Conservation (phyloP, 2,329 filamentous ascomycete species). For the Hymenoscyphus repandus region DNA sequence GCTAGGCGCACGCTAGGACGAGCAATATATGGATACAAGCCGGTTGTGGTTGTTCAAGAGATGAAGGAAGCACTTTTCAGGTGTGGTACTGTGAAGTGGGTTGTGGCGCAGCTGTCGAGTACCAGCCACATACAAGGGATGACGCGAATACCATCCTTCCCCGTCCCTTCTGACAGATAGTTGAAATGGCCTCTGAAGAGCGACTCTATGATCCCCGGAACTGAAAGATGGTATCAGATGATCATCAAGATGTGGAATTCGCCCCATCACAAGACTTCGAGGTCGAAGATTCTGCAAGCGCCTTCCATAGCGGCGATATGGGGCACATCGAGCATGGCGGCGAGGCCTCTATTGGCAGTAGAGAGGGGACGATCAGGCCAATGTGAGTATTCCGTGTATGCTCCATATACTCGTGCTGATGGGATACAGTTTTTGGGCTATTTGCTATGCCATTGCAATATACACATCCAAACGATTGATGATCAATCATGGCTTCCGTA, state of each 20-base stretch:
- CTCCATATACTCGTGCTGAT: background rate
- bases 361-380: background rate
- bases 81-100: too few relatives aligned
- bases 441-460: conserved; percentile 17
- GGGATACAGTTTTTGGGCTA: conserved; percentile 11
- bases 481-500: conserved; percentile 21
- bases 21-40: too few relatives aligned
- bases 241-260: conserved; percentile 1
- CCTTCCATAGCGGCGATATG: too few relatives aligned
- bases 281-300: background rate
- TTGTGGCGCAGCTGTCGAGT: too few relatives aligned
- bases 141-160: too few relatives aligned
- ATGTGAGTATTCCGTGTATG: background rate
- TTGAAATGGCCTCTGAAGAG: too few relatives aligned
- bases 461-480: conserved; percentile 19
- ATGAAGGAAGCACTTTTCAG: too few relatives aligned
- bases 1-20: too few relatives aligned
- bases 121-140: too few relatives aligned
- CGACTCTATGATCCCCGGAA: too few relatives aligned
- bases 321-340: background rate
- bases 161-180: too few relatives aligned
- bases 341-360: background rate
- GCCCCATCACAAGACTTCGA: conserved; percentile 6
- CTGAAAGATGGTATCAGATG: conserved; percentile 8
- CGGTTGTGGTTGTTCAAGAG: too few relatives aligned